phyloP scores from a whole-genome alignment of 2,329 filamentous ascomycete genomes.

The Pestalotiopsis fici region DNA sequence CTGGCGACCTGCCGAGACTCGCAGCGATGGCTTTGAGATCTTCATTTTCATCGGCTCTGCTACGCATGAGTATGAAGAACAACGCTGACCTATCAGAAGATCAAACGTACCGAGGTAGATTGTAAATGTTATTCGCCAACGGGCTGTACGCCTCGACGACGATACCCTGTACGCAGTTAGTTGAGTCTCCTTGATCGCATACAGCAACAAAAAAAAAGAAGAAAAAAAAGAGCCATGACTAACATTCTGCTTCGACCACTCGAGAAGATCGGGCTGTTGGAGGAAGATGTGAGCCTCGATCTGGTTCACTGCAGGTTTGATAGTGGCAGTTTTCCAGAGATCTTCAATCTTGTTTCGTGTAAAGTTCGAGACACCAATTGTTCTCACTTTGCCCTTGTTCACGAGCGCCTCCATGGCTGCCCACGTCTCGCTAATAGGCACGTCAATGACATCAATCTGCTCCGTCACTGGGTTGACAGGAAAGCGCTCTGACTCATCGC shows the following conservation, averaged over 20 bases:
- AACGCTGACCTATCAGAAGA: neutral
- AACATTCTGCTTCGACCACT: slow-evolving; percentile 16
- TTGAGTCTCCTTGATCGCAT: neutral
- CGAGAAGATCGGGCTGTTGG: slow-evolving; percentile 33
- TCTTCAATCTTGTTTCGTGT: slow-evolving; percentile 53
- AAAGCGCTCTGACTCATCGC: slow-evolving; percentile 14
- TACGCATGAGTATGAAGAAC: neutral
- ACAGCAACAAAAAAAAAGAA: neutral
- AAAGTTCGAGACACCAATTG: slow-evolving; percentile 63
- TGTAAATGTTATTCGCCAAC: slow-evolving; percentile 58
- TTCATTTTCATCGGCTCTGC: slow-evolving; percentile 30
- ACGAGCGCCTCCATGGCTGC: slow-evolving; percentile 40
- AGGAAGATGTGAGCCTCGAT: slow-evolving; percentile 50
- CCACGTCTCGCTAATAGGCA: slow-evolving; percentile 19
- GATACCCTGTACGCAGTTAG: slow-evolving; percentile 13
- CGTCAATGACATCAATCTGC: slow-evolving; percentile 24
- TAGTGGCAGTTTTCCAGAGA: slow-evolving; percentile 45
- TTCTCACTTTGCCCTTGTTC: slow-evolving; percentile 51
- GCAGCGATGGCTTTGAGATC: slow-evolving; percentile 54
- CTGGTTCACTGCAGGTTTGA: slow-evolving; percentile 53
- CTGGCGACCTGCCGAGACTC: slow-evolving; percentile 50
- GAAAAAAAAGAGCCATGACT: no score
- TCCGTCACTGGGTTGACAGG: slow-evolving; percentile 20
- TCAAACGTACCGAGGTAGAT: slow-evolving; percentile 24
- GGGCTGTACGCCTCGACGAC: slow-evolving; percentile 42